phyloP scores from a whole-genome alignment of 2,329 filamentous ascomycete genomes.

The Tolypocladium sp. region DNA sequence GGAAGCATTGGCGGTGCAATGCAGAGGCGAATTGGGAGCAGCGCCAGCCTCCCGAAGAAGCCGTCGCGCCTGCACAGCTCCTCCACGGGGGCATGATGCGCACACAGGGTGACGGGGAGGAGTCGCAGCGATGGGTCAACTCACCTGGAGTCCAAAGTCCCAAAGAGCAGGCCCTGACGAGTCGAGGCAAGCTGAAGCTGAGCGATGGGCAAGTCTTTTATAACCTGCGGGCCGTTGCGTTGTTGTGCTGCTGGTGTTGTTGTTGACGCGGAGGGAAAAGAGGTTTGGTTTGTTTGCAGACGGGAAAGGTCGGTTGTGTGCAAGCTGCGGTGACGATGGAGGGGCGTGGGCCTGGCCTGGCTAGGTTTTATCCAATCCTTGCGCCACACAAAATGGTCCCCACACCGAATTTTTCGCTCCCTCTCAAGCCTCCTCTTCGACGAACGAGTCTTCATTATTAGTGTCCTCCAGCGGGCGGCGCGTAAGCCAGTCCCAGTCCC shows the following conservation, averaged over 20 bases:
- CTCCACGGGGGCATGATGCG: background rate
- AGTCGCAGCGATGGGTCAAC: background rate
- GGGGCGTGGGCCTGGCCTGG: background rate
- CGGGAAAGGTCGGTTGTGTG: background rate
- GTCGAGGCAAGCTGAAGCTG: background rate
- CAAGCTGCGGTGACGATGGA: background rate
- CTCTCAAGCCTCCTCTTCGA: no score
- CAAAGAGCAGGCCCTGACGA: background rate
- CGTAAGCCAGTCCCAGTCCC: no score
- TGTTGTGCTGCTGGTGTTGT: background rate
- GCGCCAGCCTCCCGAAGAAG: background rate
- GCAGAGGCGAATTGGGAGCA: background rate
- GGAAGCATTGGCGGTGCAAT: background rate
- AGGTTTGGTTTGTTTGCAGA: background rate
- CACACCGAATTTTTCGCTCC: background rate
- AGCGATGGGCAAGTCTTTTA: background rate
- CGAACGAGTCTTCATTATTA: no score
- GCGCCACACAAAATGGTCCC: background rate
- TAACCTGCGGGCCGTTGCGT: background rate
- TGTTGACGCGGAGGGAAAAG: background rate
- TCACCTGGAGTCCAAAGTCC: background rate
- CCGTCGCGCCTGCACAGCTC: background rate
- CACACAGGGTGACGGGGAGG: background rate
- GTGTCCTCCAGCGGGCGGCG: no score
- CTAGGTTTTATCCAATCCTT: background rate